A percentile compares a stretch with the other conserved stretches of the same genome.
phyloP scores from a whole-genome alignment of 768 basidiomycete species.

The Lentinula sp. region DNA sequence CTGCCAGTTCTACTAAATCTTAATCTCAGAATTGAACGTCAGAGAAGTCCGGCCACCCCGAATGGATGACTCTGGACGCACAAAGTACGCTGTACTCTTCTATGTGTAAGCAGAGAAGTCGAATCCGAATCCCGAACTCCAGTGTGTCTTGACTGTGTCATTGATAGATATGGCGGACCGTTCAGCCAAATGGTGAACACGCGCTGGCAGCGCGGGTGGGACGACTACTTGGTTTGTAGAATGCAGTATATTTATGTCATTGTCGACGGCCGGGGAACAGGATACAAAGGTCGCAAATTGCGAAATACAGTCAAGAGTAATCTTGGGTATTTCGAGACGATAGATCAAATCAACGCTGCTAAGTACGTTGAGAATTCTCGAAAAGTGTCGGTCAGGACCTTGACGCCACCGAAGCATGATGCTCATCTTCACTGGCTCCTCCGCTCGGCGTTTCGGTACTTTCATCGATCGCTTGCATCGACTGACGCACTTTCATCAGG shows the following conservation, averaged over 20 bases:
- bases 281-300: slow-evolving; percentile 78
- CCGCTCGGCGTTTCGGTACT: background rate
- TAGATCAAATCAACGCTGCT: slow-evolving; percentile 87
- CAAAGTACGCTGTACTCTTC: slow-evolving; percentile 94
- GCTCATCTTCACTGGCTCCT: background rate
- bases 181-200: slow-evolving; percentile 72
- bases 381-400: background rate
- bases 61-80: slow-evolving; percentile 93
- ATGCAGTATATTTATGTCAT: slow-evolving; percentile 81
- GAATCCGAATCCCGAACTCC: background rate
- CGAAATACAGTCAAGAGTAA: slow-evolving; percentile 86
- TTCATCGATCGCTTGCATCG: background rate
- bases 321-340: slow-evolving; percentile 83
- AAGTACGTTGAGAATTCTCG: slow-evolving; percentile 39
- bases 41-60: slow-evolving; percentile 86
- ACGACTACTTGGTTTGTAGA: slow-evolving; percentile 76
- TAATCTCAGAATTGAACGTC: slow-evolving; percentile 70
- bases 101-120: slow-evolving; percentile 47
- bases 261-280: slow-evolving; percentile 93
- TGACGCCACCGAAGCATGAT: background rate
- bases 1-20: background rate
- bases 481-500: slow-evolving; percentile 25
- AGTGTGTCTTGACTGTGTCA: background rate
- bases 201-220: slow-evolving; percentile 72
- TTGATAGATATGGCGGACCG: slow-evolving; percentile 82